Base-by-base conservation (phyloP, 345 rosid genomes). In the Populus deltoides region DNA sequence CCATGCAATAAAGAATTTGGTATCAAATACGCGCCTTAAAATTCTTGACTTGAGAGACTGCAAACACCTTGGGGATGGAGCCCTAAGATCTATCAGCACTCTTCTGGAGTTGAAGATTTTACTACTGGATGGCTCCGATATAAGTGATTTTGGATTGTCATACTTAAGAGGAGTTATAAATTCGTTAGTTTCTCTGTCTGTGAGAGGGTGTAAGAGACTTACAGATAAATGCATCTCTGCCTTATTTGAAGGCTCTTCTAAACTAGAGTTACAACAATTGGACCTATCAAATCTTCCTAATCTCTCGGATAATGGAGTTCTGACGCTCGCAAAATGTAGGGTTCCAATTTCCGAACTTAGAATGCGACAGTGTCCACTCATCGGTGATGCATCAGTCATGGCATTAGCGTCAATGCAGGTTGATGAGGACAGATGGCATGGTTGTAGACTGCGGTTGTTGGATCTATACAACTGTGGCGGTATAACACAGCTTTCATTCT, bases 371-470 rank as follows among this genome's bases (percentile, higher is more conserved):
- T 95, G 99, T 68, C 91, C 96, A 2, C 89, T 85, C 16, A 87
- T 95, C 53, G 92, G 99, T 3, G 98, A 95, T 81, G 81, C 85
- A 3, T 90, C 99, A 3, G 83, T 95, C 59, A 93, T 95, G 90
- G 97, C 98, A 76, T 86, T 95, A 73, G 99, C 96, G 8, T 92
- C 92, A 2, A 94, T 92, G 88, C 90, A 83, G 85, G 90, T 89
- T 33, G 84, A 86, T 59, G 90, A 87, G 55, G 88, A 92, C 38
- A 83, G 90, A 70, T 85, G 90, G 73, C 93, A 93, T 8, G 98
- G 97, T 36, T 90, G 92, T 75, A 86, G 87, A 79, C 78, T 95
- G 80, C 82, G 83, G 66, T 71, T 83, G 85, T 79, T 89, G 86
- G 96, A 94, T 85, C 89, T 93, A 59, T 70, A 89, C 87, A 88